phyloP scores from a whole-genome alignment of 2,329 filamentous ascomycete species.

The Pseudogymnoascus sp. region DNA sequence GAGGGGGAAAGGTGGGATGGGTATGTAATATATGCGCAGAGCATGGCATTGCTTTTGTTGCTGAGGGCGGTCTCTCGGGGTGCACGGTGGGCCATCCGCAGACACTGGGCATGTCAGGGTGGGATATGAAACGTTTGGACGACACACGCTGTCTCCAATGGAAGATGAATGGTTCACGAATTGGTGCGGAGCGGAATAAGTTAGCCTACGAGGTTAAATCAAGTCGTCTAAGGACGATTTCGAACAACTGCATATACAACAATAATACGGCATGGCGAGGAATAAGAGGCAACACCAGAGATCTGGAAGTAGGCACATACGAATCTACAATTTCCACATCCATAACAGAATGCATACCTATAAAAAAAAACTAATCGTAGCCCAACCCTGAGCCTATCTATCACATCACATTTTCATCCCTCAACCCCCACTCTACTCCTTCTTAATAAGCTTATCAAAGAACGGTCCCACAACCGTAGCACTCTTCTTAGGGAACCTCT shows the following conservation, averaged over 20 bases:
- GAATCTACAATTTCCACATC: background rate
- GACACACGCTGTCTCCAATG: background rate
- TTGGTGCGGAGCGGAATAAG: background rate
- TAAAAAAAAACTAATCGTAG: background rate
- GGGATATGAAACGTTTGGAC: background rate
- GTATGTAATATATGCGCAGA: background rate
- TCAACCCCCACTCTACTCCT: slow-evolving; percentile 34
- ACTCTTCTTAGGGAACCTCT: slow-evolving; percentile 77
- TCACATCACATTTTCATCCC: background rate
- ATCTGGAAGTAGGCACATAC: background rate
- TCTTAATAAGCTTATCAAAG: slow-evolving; percentile 63
- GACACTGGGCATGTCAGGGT: background rate
- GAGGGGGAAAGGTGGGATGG: background rate
- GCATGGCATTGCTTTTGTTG: background rate
- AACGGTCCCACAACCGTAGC: slow-evolving; percentile 61
- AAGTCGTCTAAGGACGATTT: background rate
- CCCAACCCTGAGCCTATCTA: background rate
- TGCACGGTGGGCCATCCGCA: background rate
- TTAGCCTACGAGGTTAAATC: background rate
- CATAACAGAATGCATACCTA: background rate
- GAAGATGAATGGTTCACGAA: no score
- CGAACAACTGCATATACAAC: background rate
- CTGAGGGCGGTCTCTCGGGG: background rate
- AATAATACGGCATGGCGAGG: background rate
- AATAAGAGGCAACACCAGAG: background rate